A percentile compares a stretch with the other conserved stretches of the same genome.
phyloP scores from a whole-genome alignment of 208 protist species.

The Kentomonas sorsogonicus region DNA sequence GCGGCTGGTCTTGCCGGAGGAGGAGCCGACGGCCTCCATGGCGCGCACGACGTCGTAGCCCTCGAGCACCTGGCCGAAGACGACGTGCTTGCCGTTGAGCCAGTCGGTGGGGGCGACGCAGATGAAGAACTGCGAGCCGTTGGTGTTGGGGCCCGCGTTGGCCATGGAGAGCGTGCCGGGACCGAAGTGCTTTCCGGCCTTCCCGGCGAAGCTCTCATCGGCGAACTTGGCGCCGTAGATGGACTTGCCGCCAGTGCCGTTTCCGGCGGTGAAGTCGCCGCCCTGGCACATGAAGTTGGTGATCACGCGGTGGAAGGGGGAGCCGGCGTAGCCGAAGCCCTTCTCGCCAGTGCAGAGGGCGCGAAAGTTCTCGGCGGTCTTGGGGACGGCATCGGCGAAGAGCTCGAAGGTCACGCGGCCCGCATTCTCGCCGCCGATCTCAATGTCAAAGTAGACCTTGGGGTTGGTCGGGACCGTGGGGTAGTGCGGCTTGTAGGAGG shows the following conservation, averaged over 20 bases:
- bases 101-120: constrained; percentile 69
- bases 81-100: constrained; percentile 95
- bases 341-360: constrained; percentile 58
- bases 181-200: constrained; percentile 60
- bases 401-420: constrained; percentile 49
- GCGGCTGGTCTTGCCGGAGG: constrained; percentile 38
- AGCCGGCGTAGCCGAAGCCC: constrained; percentile 37
- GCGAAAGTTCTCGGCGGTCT: constrained; percentile 66
- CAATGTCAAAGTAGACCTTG: constrained; percentile 46
- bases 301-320: constrained; percentile 53
- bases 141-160: constrained; percentile 91
- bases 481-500: constrained; percentile 81
- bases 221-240: constrained; percentile 57
- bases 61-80: constrained; percentile 92
- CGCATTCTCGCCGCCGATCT: constrained; percentile 27
- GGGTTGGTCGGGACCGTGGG: constrained; percentile 72
- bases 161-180: constrained; percentile 86
- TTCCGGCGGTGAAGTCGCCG: constrained; percentile 48
- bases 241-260: constrained; percentile 58
- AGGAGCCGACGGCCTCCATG: constrained; percentile 74
- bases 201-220: constrained; percentile 48
- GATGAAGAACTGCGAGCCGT: constrained; percentile 92
- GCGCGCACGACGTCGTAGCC: constrained; percentile 83
- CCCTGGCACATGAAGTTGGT: constrained; percentile 59
- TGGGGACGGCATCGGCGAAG: constrained; percentile 43